These are phyloP conservation scores for Cryptococcus maquisensis DNA, from an alignment of 1,284 basidiomycete species.

Conservation along the genomic window DNA sequence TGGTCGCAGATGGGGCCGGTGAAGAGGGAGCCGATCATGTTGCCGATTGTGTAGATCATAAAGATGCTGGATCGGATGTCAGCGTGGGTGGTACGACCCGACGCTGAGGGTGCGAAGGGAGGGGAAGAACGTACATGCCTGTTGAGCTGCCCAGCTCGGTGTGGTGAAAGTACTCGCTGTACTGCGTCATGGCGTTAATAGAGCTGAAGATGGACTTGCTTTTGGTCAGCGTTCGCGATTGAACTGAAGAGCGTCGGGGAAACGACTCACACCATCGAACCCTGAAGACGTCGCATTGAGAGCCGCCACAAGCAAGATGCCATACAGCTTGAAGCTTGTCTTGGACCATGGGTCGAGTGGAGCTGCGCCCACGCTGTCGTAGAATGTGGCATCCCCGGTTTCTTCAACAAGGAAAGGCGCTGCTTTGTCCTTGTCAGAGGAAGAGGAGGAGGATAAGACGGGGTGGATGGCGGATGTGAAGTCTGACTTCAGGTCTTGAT, in stretches of 20 bases:
- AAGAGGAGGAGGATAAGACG: neutral
- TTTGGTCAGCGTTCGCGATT: neutral
- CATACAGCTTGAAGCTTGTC: slow-evolving; percentile 19
- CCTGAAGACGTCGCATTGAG: slow-evolving; percentile 20
- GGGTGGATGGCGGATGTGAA: neutral
- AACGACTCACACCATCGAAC: slow-evolving; percentile 20
- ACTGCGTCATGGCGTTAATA: slow-evolving; percentile 23
- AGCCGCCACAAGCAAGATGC: slow-evolving; percentile 18
- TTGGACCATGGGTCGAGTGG: slow-evolving; percentile 18
- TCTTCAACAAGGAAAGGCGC: too few relatives aligned
- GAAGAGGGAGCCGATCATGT: slow-evolving; percentile 20
- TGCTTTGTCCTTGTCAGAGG: neutral
- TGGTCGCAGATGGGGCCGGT: slow-evolving; percentile 23
- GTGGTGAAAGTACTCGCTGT: slow-evolving; percentile 16
- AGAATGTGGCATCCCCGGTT: slow-evolving; percentile 9
- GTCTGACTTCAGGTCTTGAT: too few relatives aligned
- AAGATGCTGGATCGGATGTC: slow-evolving; percentile 10
- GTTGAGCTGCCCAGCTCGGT: slow-evolving; percentile 12
- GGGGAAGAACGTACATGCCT: slow-evolving; percentile 11
- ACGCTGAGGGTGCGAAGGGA: neutral
- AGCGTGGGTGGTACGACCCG: too few relatives aligned
- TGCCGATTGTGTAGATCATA: slow-evolving; percentile 23
- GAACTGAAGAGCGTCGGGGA: neutral
- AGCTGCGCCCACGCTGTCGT: slow-evolving; percentile 13
- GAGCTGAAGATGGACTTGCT: slow-evolving; percentile 26